phyloP scores from a whole-genome alignment of 23 red algal species.

The Agarophyton chilense region DNA sequence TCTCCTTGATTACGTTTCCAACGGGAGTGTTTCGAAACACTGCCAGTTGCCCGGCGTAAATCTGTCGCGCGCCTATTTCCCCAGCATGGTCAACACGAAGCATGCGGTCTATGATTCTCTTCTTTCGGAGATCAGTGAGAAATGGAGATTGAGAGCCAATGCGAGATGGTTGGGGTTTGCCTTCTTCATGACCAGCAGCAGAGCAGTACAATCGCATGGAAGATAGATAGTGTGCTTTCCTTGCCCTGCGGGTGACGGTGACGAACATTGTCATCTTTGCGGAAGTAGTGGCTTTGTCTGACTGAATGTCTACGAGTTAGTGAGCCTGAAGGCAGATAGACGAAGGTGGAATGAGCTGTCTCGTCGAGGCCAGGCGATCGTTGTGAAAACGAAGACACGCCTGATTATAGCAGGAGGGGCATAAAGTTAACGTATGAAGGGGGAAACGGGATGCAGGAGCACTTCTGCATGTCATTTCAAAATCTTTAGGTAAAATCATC shows the following conservation, averaged over 20 bases:
- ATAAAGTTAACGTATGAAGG: too few species aligned
- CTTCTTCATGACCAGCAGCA: neutral
- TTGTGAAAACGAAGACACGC: too few species aligned
- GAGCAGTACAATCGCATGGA: neutral
- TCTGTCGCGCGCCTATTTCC: constrained; percentile 94
- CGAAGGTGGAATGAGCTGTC: too few species aligned
- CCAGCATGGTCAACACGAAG: constrained; percentile 96
- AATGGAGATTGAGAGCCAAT: neutral
- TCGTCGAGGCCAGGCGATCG: too few species aligned
- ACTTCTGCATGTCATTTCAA: too few species aligned
- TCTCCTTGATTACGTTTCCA: constrained; percentile 84
- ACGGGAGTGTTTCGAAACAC: constrained; percentile 83
- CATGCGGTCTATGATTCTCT: constrained; percentile 85
- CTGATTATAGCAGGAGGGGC: too few species aligned
- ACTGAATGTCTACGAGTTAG: too few species aligned
- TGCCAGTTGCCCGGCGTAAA: constrained; percentile 96
- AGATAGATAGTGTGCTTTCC: neutral
- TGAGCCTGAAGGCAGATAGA: too few species aligned
- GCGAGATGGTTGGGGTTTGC: neutral
- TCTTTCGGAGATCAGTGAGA: constrained; percentile 48
- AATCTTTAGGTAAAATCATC: too few species aligned
- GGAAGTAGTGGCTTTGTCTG: too few species aligned
- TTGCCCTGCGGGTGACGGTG: neutral
- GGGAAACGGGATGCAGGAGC: too few species aligned
- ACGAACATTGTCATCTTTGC: neutral